Percentiles rank a stretch among this genome's conserved stretches.
Evolutionary conservation across 2,329 filamentous ascomycete genomes (phyloP).

Genomic region (Diplocarpon mali): DNA sequence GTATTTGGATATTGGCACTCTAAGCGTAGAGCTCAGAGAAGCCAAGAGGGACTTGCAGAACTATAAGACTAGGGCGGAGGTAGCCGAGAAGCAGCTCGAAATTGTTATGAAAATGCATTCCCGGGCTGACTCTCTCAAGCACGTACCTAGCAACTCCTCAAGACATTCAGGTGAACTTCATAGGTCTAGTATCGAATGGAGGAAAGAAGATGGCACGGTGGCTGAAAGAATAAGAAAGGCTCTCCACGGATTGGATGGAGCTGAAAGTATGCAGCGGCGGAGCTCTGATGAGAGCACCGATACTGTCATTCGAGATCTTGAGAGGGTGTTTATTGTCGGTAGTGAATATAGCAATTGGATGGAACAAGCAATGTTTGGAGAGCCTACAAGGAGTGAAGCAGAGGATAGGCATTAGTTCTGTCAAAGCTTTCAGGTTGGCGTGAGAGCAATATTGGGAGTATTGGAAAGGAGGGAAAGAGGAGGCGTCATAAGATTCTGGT

Average conservation of each 20-base stretch:
- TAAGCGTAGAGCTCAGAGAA: constrained; percentile 38
- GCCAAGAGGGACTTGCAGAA: constrained; percentile 32
- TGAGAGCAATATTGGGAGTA: too few species aligned
- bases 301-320: constrained; percentile 17
- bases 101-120: constrained; percentile 22
- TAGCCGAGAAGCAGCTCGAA: constrained; percentile 41
- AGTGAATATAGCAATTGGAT: constrained; percentile 10
- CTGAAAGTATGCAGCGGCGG: constrained; percentile 1
- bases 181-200: constrained; percentile 5
- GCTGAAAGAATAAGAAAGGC: constrained; percentile 5
- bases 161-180: not conserved
- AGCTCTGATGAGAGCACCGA: constrained; percentile 16
- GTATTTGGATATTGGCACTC: constrained; percentile 33
- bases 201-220: constrained; percentile 3
- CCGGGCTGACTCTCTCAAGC: constrained; percentile 3
- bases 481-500: not conserved
- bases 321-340: not conserved
- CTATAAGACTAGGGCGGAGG: constrained; percentile 46
- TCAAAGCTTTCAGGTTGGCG: too few species aligned
- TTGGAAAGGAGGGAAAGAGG: too few species aligned
- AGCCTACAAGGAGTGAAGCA: too few species aligned
- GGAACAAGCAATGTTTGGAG: not conserved
- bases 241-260: constrained; percentile 16
- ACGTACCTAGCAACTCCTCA: not conserved
- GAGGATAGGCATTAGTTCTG: too few species aligned